Base-by-base conservation (phyloP, 1,139 yeast genomes). In the Geotrichum reessii region DNA sequence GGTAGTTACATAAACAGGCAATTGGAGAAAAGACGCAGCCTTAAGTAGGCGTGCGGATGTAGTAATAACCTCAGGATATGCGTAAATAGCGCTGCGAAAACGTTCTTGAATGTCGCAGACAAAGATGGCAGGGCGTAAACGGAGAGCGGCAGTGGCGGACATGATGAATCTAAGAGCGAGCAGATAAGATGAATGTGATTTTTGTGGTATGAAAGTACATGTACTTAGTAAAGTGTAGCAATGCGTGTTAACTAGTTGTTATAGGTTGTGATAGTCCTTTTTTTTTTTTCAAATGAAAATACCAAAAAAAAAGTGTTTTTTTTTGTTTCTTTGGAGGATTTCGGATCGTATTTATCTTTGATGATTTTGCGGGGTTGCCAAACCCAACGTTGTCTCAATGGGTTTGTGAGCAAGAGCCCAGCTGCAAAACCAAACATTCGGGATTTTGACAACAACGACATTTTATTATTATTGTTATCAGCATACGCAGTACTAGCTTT, bases 1-100 rank as follows among this genome's bases (percentile, higher is more conserved):
- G 11, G 71, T 68, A n/a, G 71, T 68, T 47, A 64, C 69, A 54
- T 62, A 63, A 8, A 68, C 67, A 0, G 71, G 70, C 53, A 66
- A 50, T 27, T 60, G 61, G 25, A 68, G 59, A 27, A 64, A 60
- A 25, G 58, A 52, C 21, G 66, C 60, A 3, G 70, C 70, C 47
- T 64, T 58, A 44, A 68, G 58, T 53, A 67, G 52, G 44, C 63
- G 55, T 14, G 57, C 56, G 11, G 66, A 47, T 5, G 67, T 65
- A n/a, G 59, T 21, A 21, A 66, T 62, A 27, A 66, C 68, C 42
- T 64, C 63, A 48, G 63, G 65, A 47, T 59, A 66, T 28, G 64
- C 61, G 55, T 57, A 65, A 52, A 66, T 65, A 40, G 64, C 62
- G 21, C 46, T 33, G 21, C 68, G 65, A 60, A 66, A 66, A 17